Conservation (phyloP, 2,329 filamentous ascomycete species). For the Raffaelea arxii region DNA sequence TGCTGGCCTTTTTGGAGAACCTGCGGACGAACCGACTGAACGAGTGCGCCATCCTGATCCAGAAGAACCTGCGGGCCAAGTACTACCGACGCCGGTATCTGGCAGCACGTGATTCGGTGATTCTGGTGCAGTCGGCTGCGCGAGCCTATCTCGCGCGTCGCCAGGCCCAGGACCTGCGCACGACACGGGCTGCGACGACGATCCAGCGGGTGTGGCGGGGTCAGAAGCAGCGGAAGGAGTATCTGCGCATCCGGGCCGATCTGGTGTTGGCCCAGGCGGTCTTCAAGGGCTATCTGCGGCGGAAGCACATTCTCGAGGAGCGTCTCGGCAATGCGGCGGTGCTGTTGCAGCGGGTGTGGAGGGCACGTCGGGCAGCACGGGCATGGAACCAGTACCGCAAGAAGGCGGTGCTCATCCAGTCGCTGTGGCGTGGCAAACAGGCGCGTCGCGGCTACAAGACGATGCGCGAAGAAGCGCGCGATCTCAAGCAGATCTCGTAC, state of each 20-base stretch:
- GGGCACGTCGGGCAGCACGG: constrained; percentile 66
- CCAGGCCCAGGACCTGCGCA: constrained; percentile 70
- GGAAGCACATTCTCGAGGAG: constrained; percentile 88
- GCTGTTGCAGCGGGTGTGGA: constrained; percentile 85
- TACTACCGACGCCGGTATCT: constrained; percentile 91
- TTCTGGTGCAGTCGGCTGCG: constrained; percentile 67
- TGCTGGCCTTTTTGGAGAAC: constrained; percentile 96
- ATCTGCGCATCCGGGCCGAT: constrained; percentile 68
- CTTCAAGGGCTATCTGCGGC: constrained; percentile 83
- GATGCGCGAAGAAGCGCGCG: constrained; percentile 87
- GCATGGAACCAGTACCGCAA: constrained; percentile 82
- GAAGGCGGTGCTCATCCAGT: constrained; percentile 85
- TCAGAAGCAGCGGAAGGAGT: constrained; percentile 77
- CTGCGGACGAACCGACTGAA: constrained; percentile 83
- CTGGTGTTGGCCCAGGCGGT: constrained; percentile 81
- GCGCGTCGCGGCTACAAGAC: constrained; percentile 83
- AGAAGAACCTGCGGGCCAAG: constrained; percentile 94
- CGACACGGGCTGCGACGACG: constrained; percentile 77
- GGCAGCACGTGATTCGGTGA: constrained; percentile 71
- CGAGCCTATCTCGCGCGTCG: constrained; percentile 72
- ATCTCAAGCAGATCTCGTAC: constrained; percentile 98
- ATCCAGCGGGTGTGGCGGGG: constrained; percentile 96
- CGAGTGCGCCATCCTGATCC: constrained; percentile 92
- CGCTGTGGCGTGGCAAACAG: constrained; percentile 76
- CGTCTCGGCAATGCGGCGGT: constrained; percentile 84